Conservation (phyloP, 2,329 filamentous ascomycete species). For the Calycina marina region DNA sequence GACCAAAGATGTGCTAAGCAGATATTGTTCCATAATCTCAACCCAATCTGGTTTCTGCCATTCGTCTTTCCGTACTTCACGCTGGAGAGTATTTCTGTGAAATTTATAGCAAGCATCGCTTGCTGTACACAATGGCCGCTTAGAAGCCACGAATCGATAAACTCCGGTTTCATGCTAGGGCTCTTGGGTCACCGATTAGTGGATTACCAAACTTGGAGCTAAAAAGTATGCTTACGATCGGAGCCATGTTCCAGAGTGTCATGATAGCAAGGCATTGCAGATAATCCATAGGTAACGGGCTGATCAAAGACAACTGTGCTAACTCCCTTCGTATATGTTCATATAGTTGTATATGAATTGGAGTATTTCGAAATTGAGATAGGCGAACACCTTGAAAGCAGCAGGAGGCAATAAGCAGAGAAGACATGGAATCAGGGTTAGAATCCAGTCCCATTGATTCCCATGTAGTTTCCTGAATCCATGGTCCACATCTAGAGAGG, state of each 20-base stretch:
- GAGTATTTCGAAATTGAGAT: background rate
- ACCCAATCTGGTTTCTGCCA: background rate
- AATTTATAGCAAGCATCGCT: background rate
- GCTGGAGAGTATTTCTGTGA: background rate
- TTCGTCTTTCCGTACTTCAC: background rate
- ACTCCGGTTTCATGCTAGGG: background rate
- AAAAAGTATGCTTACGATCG: background rate
- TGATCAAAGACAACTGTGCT: background rate
- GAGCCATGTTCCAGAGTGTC: background rate
- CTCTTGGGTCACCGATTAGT: no score
- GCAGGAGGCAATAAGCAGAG: background rate
- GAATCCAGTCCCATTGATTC: background rate
- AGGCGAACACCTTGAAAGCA: background rate
- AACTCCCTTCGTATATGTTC: background rate
- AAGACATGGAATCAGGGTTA: background rate
- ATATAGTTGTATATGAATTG: background rate
- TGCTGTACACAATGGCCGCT: background rate
- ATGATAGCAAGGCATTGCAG: background rate
- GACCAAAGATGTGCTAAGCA: background rate
- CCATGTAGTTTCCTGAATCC: background rate
- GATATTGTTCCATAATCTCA: background rate
- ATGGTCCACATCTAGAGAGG: background rate
- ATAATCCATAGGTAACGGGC: background rate
- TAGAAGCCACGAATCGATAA: background rate
- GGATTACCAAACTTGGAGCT: no score